Evolutionary conservation across 805 yeast species (phyloP), one percentile per base, ranked within the genome.

Genomic region (Torulaspora franciscae): DNA sequence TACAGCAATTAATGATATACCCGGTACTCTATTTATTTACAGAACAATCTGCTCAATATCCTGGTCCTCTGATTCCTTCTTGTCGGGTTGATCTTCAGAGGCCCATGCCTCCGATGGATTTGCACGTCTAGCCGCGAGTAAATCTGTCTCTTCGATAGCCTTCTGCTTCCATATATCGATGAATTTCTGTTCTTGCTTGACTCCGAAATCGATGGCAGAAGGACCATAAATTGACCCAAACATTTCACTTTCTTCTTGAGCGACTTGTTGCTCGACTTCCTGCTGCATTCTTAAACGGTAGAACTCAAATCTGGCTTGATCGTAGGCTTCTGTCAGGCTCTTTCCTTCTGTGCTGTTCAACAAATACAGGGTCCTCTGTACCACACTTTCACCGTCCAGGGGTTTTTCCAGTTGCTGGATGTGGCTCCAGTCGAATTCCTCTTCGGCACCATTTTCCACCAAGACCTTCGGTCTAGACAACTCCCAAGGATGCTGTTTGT

Each of bases 401-500:
- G 83, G 83, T 61, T 83, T 82, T 36, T 74, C 69, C 26, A 81
- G 62, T 65, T 93, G 98, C 54, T 76, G 75, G 64, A 93, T 76
- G 40, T 73, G 72, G 37, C 82, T 73, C 98, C 99, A 93, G 64
- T 93, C 88, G 46, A 73, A 72, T 6, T 63, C 58, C 37, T 84
- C 87, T 35, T 74, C 70, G 6, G 85, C 86, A 29, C 74, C 73
- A 57, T 80, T 85, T 65, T 93, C 99, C 37, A 89, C 74, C 53
- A 93, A 68, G 24, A 79, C 74, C 62, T 85, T 86, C 10, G 98
- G 96, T 55, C 95, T 77, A 1, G 98, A 87, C 43, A 90, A 71
- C 67, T 93, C 99, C 99, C 99, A 93, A 6, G 99, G 99, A 67
- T 93, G 99, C 62, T 90, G 96, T 47, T 80, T 80, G 66, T 83